phyloP scores from a whole-genome alignment of 2,329 filamentous ascomycete genomes.

The Penicillium sp. region DNA sequence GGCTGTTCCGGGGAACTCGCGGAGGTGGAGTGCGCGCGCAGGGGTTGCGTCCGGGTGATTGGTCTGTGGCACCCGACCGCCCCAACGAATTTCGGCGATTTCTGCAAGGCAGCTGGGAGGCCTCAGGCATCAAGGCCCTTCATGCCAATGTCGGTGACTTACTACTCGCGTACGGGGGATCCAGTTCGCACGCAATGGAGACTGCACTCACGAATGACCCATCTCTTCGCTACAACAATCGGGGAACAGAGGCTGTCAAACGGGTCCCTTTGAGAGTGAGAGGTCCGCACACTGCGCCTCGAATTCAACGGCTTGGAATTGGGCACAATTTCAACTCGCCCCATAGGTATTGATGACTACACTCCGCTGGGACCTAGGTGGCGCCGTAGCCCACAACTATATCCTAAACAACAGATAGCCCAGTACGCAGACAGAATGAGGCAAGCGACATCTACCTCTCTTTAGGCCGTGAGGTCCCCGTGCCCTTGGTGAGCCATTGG shows the following conservation, averaged over 20 bases:
- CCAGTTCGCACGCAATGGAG: no score
- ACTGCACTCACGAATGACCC: no score
- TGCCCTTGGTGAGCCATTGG: background rate
- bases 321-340: background rate
- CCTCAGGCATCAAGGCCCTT: background rate
- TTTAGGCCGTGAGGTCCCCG: background rate
- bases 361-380: background rate
- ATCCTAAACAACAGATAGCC: background rate
- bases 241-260: background rate
- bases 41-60: background rate
- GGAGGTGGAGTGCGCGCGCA: background rate
- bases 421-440: no score
- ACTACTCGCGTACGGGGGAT: no score
- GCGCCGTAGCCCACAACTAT: background rate
- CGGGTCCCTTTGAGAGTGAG: background rate
- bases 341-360: background rate
- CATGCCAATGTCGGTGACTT: no score
- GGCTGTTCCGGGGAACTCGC: background rate
- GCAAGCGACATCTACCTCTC: background rate
- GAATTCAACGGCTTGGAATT: background rate
- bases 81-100: slow-evolving; percentile 4
- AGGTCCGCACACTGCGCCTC: background rate
- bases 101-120: background rate
- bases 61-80: background rate
- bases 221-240: background rate